Evolutionary conservation across 495 filamentous ascomycete species (phyloP).

Genomic region (Tuber brumale): DNA sequence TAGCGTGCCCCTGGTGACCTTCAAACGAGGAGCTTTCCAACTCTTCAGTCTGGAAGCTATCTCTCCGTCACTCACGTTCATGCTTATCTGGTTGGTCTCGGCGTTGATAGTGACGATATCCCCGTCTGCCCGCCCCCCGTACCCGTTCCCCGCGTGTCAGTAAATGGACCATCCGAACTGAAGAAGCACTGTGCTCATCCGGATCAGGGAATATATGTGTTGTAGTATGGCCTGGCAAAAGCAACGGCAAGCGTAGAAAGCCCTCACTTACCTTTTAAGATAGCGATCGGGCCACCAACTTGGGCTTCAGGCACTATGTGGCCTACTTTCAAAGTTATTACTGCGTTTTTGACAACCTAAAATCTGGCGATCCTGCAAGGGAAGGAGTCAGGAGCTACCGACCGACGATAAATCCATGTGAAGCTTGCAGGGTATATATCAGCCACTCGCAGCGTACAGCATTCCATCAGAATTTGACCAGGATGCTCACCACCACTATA

Average conservation of each 20-base stretch:
- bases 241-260: constrained; percentile 28
- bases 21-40: constrained; percentile 68
- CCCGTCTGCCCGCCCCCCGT: constrained; percentile 57
- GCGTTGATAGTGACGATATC: constrained; percentile 85
- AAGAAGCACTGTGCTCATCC: constrained; percentile 33
- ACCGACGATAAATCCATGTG: constrained; percentile 88
- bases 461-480: constrained; percentile 14
- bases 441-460: constrained; percentile 24
- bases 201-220: constrained; percentile 30
- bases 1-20: constrained; percentile 76
- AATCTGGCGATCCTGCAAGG: constrained; percentile 36
- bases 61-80: constrained; percentile 71
- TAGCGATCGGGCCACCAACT: constrained; percentile 39
- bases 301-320: constrained; percentile 91
- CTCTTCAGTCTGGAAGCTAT: constrained; percentile 57
- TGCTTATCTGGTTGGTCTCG: constrained; percentile 64
- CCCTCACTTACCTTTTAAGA: constrained; percentile 39
- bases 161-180: constrained; percentile 29
- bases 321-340: constrained; percentile 45
- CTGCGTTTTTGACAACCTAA: constrained; percentile 35
- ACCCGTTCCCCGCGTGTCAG: constrained; percentile 36
- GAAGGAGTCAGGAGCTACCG: constrained; percentile 29
- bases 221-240: constrained; percentile 33
- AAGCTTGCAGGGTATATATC: constrained; percentile 48
- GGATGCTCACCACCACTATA: constrained; percentile 60